Base-by-base conservation (phyloP, 352 stramenopile species). In the Pythium pyrilobum region DNA sequence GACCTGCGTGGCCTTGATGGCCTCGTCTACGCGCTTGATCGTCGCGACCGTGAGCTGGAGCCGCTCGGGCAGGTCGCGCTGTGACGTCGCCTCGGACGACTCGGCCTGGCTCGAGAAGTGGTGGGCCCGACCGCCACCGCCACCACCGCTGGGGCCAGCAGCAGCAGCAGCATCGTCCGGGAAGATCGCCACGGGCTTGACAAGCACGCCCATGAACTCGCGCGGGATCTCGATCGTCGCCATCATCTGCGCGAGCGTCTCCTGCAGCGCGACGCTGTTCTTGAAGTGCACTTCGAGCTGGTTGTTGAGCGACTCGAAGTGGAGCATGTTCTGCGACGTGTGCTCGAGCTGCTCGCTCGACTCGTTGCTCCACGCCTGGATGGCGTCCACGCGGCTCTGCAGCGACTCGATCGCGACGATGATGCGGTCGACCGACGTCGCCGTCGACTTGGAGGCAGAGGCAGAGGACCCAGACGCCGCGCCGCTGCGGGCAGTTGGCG, bases 291-390 rank as follows among this genome's bases (percentile, higher is more conserved):
- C 66, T 50, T 91, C 81, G 32, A 91, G 60, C 25, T 91, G 76
- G 50, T 87, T 91, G 48, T 91, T 91, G 39, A 85, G 67, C 18
- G 77, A 66, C 52, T 91, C 81, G 25, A 91, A 91, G 48, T 91
- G 81, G 25, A 76, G 50, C 76, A 91, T 88, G 52, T 77, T 84
- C 25, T 69, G 66, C 2, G 81, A 85, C 2, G 74, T 87, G 20
- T 81, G 62, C 1, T 72, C 74, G 3, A 91, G 65, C 16, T 69
- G 71, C 27, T 85, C 72, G 37, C 76, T 65, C 5, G 74, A 81
- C 15, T 86, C 77, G 50, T 78, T 69, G 12, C 76, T 88, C 80
- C 80, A 90, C 7, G 66, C 46, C 32, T 87, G 69, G 3, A 77
- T 59, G 4, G 56, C 45, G 0, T 74, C 55, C 12, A 90, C 66